These are phyloP conservation scores for Pythium chondricola DNA, from an alignment of 352 stramenopile species.

Conservation along the genomic window DNA sequence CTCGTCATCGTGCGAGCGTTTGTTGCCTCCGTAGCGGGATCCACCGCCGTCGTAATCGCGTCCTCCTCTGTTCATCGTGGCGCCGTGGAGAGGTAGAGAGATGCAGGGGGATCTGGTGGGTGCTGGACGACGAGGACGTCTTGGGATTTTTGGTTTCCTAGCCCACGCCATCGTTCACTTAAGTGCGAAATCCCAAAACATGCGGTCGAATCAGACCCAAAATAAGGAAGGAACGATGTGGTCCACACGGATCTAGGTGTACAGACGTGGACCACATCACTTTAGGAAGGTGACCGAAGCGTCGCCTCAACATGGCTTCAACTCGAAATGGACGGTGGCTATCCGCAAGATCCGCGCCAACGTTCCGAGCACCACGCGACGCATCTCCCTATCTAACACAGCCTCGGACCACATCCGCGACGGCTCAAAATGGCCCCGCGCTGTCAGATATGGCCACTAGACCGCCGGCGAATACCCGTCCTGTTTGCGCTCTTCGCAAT, in stretches of 20 bases:
- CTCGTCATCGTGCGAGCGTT: constrained; percentile 54
- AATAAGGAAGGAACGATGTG: background rate
- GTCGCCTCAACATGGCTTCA: no score
- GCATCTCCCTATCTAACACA: no score
- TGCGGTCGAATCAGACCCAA: background rate
- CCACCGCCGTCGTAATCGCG: constrained; percentile 12
- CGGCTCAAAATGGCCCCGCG: no score
- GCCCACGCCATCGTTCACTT: background rate
- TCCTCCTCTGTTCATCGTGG: constrained; percentile 22
- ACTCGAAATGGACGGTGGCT: no score
- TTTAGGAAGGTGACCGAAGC: no score
- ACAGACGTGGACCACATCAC: background rate
- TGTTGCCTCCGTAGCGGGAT: constrained; percentile 25
- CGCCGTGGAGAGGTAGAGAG: background rate
- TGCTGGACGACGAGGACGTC: background rate
- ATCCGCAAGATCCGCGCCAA: no score
- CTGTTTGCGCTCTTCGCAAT: no score
- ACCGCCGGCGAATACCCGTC: constrained; percentile 1
- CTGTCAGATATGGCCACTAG: constrained; percentile 1
- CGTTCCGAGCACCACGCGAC: no score
- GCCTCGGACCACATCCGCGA: no score
- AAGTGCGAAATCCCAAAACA: background rate
- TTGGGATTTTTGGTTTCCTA: background rate
- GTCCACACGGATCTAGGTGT: background rate
- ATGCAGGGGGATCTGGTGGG: background rate